A percentile compares a stretch with the other conserved stretches of the same genome.
Conservation (phyloP, 192 early-diverging fungal species). For the Thoreauomyces humboldtii region DNA sequence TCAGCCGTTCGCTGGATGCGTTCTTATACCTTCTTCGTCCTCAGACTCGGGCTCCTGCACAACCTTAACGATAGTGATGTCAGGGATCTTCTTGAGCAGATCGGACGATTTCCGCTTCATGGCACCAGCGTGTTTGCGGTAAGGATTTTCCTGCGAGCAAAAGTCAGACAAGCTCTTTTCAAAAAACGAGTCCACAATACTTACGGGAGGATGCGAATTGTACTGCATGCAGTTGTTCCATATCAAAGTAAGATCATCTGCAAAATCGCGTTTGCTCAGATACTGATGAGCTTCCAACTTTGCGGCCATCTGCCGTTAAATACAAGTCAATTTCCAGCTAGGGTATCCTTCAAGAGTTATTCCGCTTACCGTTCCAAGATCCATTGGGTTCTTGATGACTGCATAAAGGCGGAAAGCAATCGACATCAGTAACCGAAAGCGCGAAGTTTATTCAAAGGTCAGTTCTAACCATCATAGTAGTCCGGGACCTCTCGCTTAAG, state of each 20-base stretch:
- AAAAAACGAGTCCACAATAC: background rate
- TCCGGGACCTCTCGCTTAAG: conserved; percentile 86
- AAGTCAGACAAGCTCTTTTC: background rate
- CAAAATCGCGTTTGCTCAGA: conserved; percentile 83
- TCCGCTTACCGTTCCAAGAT: conserved; percentile 67
- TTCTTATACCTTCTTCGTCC: conserved; percentile 30
- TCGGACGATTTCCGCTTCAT: conserved; percentile 75
- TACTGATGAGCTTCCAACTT: conserved; percentile 81
- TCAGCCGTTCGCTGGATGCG: too few species aligned
- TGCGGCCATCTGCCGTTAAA: conserved; percentile 72
- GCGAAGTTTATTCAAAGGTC: background rate
- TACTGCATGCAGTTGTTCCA: conserved; percentile 90
- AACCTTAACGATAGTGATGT: conserved; percentile 66
- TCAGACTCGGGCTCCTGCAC: conserved; percentile 17
- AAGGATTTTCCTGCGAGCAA: conserved; percentile 67
- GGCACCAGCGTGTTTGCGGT: conserved; percentile 76
- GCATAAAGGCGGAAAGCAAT: background rate
- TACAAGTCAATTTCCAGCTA: too few species aligned
- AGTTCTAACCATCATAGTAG: conserved; percentile 75
- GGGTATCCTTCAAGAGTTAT: too few species aligned
- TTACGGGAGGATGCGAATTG: conserved; percentile 72
- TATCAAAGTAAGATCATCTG: conserved; percentile 83
- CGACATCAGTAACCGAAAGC: background rate
- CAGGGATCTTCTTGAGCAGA: conserved; percentile 78
- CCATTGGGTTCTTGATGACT: conserved; percentile 96